Evolutionary conservation across 1,284 basidiomycete species (phyloP).

Genomic region (Microbotryum silenes-acaulis): DNA sequence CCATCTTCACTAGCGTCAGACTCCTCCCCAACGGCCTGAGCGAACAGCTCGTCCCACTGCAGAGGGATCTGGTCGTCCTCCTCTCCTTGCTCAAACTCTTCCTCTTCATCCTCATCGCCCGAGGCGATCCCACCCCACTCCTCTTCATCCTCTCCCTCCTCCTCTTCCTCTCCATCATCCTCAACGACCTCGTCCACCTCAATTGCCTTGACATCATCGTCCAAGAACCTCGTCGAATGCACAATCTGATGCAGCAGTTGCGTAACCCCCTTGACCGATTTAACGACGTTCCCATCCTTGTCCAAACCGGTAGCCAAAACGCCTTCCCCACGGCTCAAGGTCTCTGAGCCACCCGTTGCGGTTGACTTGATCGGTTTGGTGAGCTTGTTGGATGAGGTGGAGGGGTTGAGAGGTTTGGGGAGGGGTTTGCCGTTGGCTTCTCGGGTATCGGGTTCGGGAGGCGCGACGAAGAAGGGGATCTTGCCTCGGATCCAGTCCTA

Average conservation of each 20-base stretch:
- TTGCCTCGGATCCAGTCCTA: constrained; percentile 92
- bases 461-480: constrained; percentile 52
- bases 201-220: constrained; percentile 40
- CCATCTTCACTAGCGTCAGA: background rate
- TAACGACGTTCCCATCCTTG: constrained; percentile 40
- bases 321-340: background rate
- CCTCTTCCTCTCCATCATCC: constrained; percentile 46
- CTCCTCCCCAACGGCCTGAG: constrained; percentile 25
- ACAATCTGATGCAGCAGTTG: constrained; percentile 52
- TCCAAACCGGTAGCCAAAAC: constrained; percentile 28
- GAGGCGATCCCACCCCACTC: constrained; percentile 39
- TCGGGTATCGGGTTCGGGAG: constrained; percentile 42
- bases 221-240: constrained; percentile 51
- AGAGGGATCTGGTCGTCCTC: constrained; percentile 30
- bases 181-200: constrained; percentile 38
- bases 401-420: constrained; percentile 25
- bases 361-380: constrained; percentile 26
- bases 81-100: constrained; percentile 38
- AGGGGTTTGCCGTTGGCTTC: constrained; percentile 29
- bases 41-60: constrained; percentile 33
- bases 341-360: background rate
- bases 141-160: constrained; percentile 22
- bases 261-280: constrained; percentile 49
- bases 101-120: constrained; percentile 39
- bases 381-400: constrained; percentile 27